Evolutionary conservation across 805 yeast species (phyloP).

Genomic region (Vanderwaltozyma polyspora): DNA sequence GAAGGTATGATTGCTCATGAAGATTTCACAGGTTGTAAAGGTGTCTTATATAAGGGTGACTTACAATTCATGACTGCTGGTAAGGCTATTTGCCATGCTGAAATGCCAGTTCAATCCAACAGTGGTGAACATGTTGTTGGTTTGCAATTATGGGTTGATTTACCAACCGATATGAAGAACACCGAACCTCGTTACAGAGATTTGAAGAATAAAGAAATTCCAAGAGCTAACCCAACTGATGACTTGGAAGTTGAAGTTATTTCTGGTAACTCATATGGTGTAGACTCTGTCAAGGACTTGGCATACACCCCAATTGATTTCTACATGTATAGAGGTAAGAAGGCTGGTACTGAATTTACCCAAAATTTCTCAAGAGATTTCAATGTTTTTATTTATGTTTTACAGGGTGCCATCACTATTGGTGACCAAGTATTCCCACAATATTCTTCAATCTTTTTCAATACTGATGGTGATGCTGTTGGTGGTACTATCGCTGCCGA

Average conservation of each 20-base stretch:
- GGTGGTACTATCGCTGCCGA: conserved; percentile 38
- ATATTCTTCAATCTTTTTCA: conserved; percentile 49
- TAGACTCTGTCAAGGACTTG: conserved; percentile 58
- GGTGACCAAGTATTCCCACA: conserved; percentile 33
- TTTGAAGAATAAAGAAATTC: conserved; percentile 57
- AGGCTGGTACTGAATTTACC: conserved; percentile 46
- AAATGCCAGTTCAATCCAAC: conserved; percentile 58
- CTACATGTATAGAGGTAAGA: conserved; percentile 52
- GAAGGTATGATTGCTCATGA: conserved; percentile 67
- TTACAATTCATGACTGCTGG: conserved; percentile 94
- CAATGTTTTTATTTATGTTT: conserved; percentile 59
- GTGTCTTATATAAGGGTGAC: conserved; percentile 70
- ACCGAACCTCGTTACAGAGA: conserved; percentile 71
- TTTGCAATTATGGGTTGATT: conserved; percentile 81
- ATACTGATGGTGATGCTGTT: conserved; percentile 54
- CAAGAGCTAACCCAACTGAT: conserved; percentile 54
- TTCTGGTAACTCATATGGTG: conserved; percentile 66
- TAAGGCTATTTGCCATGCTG: conserved; percentile 74
- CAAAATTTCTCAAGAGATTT: conserved; percentile 51
- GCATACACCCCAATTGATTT: conserved; percentile 76
- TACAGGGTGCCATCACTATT: conserved; percentile 48
- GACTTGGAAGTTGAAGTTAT: conserved; percentile 54
- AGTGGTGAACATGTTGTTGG: conserved; percentile 47
- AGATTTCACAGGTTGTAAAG: conserved; percentile 79
- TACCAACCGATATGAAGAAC: conserved; percentile 53